Conservation (phyloP, 2,329 filamentous ascomycete species). For the Nigrospora osmanthi region DNA sequence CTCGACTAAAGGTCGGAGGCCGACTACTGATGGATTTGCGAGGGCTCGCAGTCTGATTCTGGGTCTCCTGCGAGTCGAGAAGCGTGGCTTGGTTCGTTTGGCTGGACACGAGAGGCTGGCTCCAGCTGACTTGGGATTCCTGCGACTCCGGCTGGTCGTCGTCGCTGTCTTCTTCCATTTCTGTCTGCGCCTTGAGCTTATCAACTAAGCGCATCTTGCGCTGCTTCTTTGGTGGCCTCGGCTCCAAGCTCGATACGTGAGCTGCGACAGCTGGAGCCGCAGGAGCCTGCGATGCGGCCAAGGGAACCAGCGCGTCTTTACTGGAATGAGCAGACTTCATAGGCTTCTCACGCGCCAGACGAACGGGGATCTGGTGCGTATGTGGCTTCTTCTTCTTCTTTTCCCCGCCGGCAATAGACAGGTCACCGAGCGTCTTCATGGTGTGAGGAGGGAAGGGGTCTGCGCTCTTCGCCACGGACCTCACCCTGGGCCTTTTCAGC, state of each 20-base stretch:
- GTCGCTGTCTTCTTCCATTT: conserved; percentile 7
- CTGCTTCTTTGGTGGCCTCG: conserved; percentile 10
- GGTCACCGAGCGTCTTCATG: conserved; percentile 6
- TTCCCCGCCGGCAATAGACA: conserved; percentile 2
- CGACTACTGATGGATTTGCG: conserved; percentile 7
- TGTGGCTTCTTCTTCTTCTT: conserved; percentile 4
- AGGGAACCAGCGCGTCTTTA: too few relatives aligned
- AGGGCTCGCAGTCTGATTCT: conserved; percentile 10
- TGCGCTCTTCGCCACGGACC: conserved; percentile 1
- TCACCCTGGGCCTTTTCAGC: conserved; percentile 1
- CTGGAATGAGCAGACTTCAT: background rate
- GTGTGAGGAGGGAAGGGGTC: conserved; percentile 7
- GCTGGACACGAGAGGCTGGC: conserved; percentile 8
- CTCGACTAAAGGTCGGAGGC: conserved; percentile 14
- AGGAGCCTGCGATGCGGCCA: background rate
- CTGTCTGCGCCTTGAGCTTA: conserved; percentile 17
- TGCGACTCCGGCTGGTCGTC: conserved; percentile 9
- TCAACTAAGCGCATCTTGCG: conserved; percentile 21
- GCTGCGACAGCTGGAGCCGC: background rate
- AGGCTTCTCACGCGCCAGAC: conserved; percentile 12
- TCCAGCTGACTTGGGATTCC: conserved; percentile 9
- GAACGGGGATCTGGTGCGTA: conserved; percentile 19
- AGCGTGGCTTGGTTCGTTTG: conserved; percentile 12
- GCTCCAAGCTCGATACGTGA: too few relatives aligned
- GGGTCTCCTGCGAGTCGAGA: conserved; percentile 15